These are phyloP conservation scores for Prunus kanzakura DNA, from an alignment of 306 rosid genomes.

Conservation along the genomic window DNA sequence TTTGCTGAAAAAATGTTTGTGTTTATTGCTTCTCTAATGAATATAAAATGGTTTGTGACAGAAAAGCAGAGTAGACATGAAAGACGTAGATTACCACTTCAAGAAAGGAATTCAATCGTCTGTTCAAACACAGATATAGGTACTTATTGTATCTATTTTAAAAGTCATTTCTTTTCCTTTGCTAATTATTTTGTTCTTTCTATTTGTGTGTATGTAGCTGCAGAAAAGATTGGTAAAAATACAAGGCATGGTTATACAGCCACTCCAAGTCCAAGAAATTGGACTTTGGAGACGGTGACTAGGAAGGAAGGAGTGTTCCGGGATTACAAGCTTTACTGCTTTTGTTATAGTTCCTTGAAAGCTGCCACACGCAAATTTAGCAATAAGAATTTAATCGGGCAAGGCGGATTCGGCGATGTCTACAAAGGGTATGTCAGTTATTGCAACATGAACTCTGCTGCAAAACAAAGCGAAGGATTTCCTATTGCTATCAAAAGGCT, in stretches of 20 bases:
- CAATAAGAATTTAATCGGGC: conserved; percentile 34
- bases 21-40: background rate
- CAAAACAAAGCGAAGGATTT: conserved; percentile 25
- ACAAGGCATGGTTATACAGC: conserved; percentile 1
- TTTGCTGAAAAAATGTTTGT: background rate
- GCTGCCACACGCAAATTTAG: conserved; percentile 40
- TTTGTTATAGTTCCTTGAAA: conserved; percentile 22
- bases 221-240: conserved; percentile 4
- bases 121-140: conserved; percentile 20
- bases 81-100: conserved; percentile 4
- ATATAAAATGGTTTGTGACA: background rate
- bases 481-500: conserved; percentile 45
- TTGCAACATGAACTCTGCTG: conserved; percentile 22
- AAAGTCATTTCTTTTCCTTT: background rate
- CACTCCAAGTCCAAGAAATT: background rate
- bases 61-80: background rate
- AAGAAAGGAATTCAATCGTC: background rate
- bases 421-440: conserved; percentile 30
- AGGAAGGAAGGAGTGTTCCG: conserved; percentile 7
- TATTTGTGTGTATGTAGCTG: background rate
- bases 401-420: conserved; percentile 49
- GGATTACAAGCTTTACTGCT: conserved; percentile 16
- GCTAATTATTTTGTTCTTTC: background rate
- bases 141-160: background rate
- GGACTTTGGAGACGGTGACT: background rate